Conservation (phyloP, 2,329 filamentous ascomycete species). For the Sclerotinia trifoliorum region DNA sequence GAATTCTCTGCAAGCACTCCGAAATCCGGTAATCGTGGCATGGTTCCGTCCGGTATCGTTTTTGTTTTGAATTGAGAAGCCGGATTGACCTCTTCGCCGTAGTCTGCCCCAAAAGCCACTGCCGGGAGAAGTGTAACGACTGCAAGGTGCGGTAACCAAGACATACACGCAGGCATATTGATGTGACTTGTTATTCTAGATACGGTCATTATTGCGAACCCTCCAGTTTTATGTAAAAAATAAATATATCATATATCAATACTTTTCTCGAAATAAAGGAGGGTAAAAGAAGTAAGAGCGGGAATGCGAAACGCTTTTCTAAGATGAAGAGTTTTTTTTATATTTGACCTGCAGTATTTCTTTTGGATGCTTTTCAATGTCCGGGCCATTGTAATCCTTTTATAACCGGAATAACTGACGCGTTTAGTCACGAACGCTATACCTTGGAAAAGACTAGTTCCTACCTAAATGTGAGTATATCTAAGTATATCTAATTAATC, state of each 20-base stretch:
- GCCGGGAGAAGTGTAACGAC: background rate
- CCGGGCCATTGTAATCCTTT: background rate
- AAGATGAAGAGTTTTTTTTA: background rate
- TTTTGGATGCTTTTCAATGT: background rate
- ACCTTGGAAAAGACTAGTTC: background rate
- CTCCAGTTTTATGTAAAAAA: background rate
- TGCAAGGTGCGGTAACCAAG: background rate
- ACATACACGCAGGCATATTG: background rate
- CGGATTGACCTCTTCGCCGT: constrained; percentile 24
- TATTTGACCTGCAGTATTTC: background rate
- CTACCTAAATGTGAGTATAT: background rate
- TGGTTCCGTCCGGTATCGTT: constrained; percentile 21
- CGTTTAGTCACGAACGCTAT: background rate
- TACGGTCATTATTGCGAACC: background rate
- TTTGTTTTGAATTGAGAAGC: constrained; percentile 21
- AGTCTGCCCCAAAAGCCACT: background rate
- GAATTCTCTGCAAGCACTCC: constrained; percentile 18
- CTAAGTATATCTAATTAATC: background rate
- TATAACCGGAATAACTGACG: background rate
- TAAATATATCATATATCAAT: too few species aligned
- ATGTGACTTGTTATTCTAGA: background rate
- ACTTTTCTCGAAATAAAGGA: background rate
- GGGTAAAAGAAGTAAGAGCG: background rate
- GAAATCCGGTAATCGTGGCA: constrained; percentile 16
- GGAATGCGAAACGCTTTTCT: background rate